Evolutionary conservation across 805 yeast genomes (phyloP).

Genomic region (Helenozyma baotianmanensis): DNA sequence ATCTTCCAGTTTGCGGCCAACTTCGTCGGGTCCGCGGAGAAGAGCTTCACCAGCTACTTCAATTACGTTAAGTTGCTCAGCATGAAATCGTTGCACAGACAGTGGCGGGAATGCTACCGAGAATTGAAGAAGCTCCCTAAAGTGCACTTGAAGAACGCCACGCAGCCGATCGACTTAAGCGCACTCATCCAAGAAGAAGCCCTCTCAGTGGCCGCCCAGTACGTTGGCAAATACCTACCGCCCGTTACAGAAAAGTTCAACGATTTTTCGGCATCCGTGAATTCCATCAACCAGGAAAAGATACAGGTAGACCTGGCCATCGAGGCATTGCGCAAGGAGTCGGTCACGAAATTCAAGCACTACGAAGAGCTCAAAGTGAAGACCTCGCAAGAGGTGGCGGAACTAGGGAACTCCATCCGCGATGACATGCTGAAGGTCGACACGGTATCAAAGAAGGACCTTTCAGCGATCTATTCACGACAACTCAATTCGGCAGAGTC

Average conservation of each 20-base stretch:
- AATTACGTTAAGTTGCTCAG: conserved; percentile 34
- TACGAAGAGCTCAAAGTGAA: conserved; percentile 4
- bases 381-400: conserved; percentile 2
- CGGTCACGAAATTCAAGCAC: conserved; percentile 23
- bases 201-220: conserved; percentile 28
- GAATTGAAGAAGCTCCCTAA: conserved; percentile 34
- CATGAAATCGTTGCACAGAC: conserved; percentile 36
- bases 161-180: conserved; percentile 22
- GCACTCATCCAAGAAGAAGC: conserved; percentile 27
- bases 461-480: conserved; percentile 21
- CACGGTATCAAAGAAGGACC: conserved; percentile 7
- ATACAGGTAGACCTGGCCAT: conserved; percentile 36
- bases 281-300: conserved; percentile 33
- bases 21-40: conserved; percentile 47
- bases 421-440: conserved; percentile 16
- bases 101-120: conserved; percentile 31
- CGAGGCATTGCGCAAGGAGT: conserved; percentile 37
- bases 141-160: conserved; percentile 27
- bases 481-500: conserved; percentile 4
- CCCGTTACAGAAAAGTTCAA: conserved; percentile 25
- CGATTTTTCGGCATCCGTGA: conserved; percentile 30
- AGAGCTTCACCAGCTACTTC: conserved; percentile 37
- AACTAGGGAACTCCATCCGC: conserved; percentile 10
- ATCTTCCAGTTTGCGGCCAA: conserved; percentile 47
- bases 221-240: conserved; percentile 27